Conservation (phyloP, 176 grass and related monocot genomes). For the Zoysia pacifica region DNA sequence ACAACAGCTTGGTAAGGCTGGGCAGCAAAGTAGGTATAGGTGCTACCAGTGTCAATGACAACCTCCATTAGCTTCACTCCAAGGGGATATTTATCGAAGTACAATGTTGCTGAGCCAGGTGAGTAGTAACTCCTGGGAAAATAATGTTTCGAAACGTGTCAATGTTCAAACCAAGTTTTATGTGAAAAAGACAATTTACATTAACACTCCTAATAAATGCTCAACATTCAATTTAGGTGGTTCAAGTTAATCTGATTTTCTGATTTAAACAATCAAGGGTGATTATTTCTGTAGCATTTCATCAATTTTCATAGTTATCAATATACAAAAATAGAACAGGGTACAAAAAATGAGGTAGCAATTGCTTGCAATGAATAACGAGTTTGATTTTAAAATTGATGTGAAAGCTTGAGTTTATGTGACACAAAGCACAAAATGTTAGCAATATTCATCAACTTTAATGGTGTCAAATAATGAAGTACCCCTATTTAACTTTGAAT, state of each 20-base stretch:
- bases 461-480: not conserved
- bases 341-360: not conserved
- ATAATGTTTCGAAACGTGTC: conserved; percentile 6
- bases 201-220: not conserved
- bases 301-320: not conserved
- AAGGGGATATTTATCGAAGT: conserved; percentile 57
- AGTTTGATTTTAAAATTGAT: not conserved
- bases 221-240: not conserved
- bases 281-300: not conserved
- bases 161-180: not conserved
- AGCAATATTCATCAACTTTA: not conserved
- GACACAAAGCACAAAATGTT: not conserved
- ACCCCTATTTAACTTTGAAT: not conserved
- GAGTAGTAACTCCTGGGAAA: conserved; percentile 85
- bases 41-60: conserved; percentile 90
- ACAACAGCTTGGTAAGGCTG: conserved; percentile 80
- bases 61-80: conserved; percentile 71
- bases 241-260: not conserved
- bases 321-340: not conserved
- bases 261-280: not conserved
- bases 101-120: conserved; percentile 66
- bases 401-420: not conserved
- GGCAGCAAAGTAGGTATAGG: conserved; percentile 75
- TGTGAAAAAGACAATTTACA: not conserved
- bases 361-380: not conserved